Conservation (phyloP, 768 basidiomycete genomes). For the Myochromella boudieri region DNA sequence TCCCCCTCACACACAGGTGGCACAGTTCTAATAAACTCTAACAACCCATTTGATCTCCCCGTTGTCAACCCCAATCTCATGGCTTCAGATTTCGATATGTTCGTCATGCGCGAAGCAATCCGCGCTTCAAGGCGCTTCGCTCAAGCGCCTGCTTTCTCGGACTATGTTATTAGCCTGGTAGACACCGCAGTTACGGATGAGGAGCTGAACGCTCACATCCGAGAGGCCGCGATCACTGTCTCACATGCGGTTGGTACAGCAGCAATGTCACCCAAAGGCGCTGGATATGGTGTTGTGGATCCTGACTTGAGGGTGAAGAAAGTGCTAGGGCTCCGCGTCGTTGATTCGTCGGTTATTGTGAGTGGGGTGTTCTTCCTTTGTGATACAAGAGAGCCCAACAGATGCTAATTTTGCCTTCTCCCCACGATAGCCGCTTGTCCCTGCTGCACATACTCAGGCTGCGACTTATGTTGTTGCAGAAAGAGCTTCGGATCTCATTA, state of each 20-base stretch:
- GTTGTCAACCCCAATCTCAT: slow-evolving; percentile 51
- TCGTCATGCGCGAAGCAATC: slow-evolving; percentile 27
- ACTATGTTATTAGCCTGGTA: slow-evolving; percentile 21
- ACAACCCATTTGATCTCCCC: slow-evolving; percentile 41
- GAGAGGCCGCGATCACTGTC: slow-evolving; percentile 23
- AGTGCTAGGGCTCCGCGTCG: slow-evolving; percentile 33
- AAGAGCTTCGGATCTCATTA: slow-evolving; percentile 28
- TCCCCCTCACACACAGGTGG: slow-evolving; percentile 21
- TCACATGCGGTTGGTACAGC: slow-evolving; percentile 35
- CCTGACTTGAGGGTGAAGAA: slow-evolving; percentile 38
- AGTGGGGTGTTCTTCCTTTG: slow-evolving; percentile 10
- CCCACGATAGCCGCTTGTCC: slow-evolving; percentile 21
- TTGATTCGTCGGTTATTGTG: slow-evolving; percentile 38
- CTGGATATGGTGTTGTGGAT: slow-evolving; percentile 34
- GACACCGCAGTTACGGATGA: slow-evolving; percentile 29
- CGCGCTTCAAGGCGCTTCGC: slow-evolving; percentile 23
- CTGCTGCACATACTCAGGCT: slow-evolving; percentile 25
- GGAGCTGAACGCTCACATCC: slow-evolving; percentile 27
- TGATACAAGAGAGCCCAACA: background rate
- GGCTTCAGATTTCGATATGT: slow-evolving; percentile 24
- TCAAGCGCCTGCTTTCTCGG: slow-evolving; percentile 24
- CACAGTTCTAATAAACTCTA: slow-evolving; percentile 33
- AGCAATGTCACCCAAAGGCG: slow-evolving; percentile 28
- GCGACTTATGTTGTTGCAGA: slow-evolving; percentile 27
- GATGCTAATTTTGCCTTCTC: background rate